Base-by-base conservation (phyloP, 148 eudicot genomes). In the Vaccinium macrocarpon region DNA sequence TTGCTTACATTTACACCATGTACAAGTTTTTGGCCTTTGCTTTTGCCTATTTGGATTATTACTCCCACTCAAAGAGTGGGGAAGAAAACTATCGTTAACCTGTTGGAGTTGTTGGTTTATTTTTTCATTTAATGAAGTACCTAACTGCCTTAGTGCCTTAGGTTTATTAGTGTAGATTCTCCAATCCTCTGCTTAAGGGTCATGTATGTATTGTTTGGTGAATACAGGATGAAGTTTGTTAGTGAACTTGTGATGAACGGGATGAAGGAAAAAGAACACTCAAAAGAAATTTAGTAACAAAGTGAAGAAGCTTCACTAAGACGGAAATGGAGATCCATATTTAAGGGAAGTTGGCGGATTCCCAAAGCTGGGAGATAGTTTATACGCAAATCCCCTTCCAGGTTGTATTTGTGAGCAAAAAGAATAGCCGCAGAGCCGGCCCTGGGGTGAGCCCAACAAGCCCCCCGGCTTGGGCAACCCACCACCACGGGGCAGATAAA, bases 331-430 rank as follows among this genome's bases (percentile, higher is more conserved):
- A 56, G 94, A 90, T 35, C 99, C 99, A 27, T 91, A 95, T 82
- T 78, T 86, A 78, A 90, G 99, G 78, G 96, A 97, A 83, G 81
- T 90, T 6, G 95, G 98, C 5, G 98, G 95, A 85, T 91, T 93
- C 83, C 99, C 99, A 18, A 97, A 95, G 88, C 86, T 95, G 82
- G 99, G 95, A 88, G 99, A 97, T 87, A 91, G 96, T 88, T 97
- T 95, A 84, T 97, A 95, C 84, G 97, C 99, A 50, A 97, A 97
- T 88, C 97, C 99, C 1, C 91, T 93, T 50, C 99, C 99, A 1
- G 99, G 96, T 66, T 97, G 99, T 84, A 90, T 97, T 21, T 97
- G 98, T 86, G 96, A 94, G 84, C 85, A 0, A 18, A 56, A 82
- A 51, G 81, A 86, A 46, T 35, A 35, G 38, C 38, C 0, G n/a